Evolutionary conservation across 768 basidiomycete species (phyloP).

Genomic region (Ephemerocybe angulata): DNA sequence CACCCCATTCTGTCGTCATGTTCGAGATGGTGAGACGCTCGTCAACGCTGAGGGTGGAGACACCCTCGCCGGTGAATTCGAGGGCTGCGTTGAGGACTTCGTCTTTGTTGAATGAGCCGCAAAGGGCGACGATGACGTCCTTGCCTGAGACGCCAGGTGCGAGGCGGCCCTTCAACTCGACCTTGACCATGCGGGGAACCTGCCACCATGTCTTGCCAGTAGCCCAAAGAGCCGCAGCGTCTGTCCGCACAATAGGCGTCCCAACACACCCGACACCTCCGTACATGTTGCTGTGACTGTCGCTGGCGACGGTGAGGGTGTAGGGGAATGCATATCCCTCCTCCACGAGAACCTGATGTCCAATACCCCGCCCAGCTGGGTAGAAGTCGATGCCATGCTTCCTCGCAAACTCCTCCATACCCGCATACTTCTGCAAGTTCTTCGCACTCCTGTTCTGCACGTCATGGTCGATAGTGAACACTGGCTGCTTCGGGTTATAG

Average conservation of each 20-base stretch:
- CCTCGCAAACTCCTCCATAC: slow-evolving; percentile 88
- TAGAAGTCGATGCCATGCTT: slow-evolving; percentile 88
- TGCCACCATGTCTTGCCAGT: slow-evolving; percentile 99
- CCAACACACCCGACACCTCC: slow-evolving; percentile 97
- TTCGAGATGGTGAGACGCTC: slow-evolving; percentile 97
- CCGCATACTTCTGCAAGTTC: slow-evolving; percentile 88
- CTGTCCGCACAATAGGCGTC: slow-evolving; percentile 94
- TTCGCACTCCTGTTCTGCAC: slow-evolving; percentile 92
- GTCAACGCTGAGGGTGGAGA: slow-evolving; percentile 74
- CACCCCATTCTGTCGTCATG: slow-evolving; percentile 99
- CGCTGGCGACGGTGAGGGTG: slow-evolving; percentile 92
- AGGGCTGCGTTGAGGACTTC: slow-evolving; percentile 96
- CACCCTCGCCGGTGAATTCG: slow-evolving; percentile 91
- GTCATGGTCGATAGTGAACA: slow-evolving; percentile 97
- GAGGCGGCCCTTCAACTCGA: slow-evolving; percentile 80
- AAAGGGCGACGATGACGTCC: slow-evolving; percentile 95
- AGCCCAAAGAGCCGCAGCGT: slow-evolving; percentile 94
- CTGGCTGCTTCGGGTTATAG: slow-evolving; percentile 75
- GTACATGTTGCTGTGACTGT: slow-evolving; percentile 99
- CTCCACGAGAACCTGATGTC: slow-evolving; percentile 95
- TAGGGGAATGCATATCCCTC: slow-evolving; percentile 98
- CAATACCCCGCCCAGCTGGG: slow-evolving; percentile 96
- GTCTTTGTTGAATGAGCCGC: slow-evolving; percentile 93
- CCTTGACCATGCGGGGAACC: slow-evolving; percentile 93
- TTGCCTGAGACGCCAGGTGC: slow-evolving; percentile 93